phyloP scores from a whole-genome alignment of 2,329 filamentous ascomycete genomes.

The Penicillium sp. region DNA sequence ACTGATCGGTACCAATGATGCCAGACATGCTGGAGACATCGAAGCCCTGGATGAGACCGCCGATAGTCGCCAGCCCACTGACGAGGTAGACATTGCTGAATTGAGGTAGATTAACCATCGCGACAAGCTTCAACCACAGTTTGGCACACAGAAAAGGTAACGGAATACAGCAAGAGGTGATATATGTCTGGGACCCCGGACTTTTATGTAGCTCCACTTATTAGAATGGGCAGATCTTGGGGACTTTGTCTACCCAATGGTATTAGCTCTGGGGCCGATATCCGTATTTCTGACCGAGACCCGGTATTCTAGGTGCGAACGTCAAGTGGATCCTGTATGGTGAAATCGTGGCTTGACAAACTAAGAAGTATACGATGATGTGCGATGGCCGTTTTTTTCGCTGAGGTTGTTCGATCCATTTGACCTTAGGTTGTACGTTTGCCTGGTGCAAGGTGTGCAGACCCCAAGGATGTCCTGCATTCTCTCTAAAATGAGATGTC shows the following conservation, averaged over 20 bases:
- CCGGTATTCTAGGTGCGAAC: conserved; percentile 1
- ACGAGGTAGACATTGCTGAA: conserved; percentile 19
- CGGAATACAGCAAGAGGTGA: background rate
- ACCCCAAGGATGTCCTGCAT: background rate
- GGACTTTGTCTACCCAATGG: conserved; percentile 1
- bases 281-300: conserved; percentile 9
- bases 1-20: conserved; percentile 18
- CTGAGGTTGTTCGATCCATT: too few species aligned
- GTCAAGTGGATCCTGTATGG: background rate
- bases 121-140: background rate
- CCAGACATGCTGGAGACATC: conserved; percentile 22
- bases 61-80: conserved; percentile 18
- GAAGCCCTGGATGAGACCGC: conserved; percentile 19
- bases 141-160: background rate
- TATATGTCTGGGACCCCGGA: conserved; percentile 15
- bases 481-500: too few species aligned
- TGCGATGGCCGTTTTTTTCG: too few species aligned
- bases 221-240: background rate
- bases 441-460: background rate
- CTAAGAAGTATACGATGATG: background rate
- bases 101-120: conserved; percentile 12
- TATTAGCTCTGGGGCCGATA: conserved; percentile 7
- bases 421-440: too few species aligned
- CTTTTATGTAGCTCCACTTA: conserved; percentile 19
- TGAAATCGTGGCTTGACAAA: background rate